Conservation (phyloP, 2,329 filamentous ascomycete genomes). For the Colletotrichum tropicicola region DNA sequence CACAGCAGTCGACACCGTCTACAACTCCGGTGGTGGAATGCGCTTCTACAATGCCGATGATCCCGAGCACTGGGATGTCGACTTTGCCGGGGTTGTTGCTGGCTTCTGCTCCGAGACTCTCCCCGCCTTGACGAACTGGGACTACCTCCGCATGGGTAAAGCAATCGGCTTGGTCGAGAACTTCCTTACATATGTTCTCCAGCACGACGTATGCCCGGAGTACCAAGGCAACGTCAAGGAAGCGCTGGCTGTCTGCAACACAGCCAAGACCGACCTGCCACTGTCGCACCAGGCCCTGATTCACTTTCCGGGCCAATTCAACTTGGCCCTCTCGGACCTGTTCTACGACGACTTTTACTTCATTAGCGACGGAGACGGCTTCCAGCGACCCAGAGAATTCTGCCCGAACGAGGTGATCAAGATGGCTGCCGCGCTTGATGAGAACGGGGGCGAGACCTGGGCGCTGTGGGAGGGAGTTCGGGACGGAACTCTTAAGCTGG, state of each 20-base stretch:
- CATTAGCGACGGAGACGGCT: slow-evolving; percentile 35
- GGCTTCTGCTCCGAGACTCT: slow-evolving; percentile 76
- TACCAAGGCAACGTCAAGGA: slow-evolving; percentile 72
- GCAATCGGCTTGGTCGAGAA: slow-evolving; percentile 78
- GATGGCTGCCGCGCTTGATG: slow-evolving; percentile 47
- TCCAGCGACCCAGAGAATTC: slow-evolving; percentile 46
- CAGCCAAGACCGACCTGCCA: slow-evolving; percentile 73
- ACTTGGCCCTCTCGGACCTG: slow-evolving; percentile 75
- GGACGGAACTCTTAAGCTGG: slow-evolving; percentile 42
- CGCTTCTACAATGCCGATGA: slow-evolving; percentile 61
- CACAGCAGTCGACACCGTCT: slow-evolving; percentile 69
- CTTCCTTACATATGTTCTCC: slow-evolving; percentile 87
- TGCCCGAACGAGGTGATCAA: slow-evolving; percentile 53
- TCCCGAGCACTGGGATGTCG: slow-evolving; percentile 74
- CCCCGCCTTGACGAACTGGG: slow-evolving; percentile 61
- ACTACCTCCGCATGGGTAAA: slow-evolving; percentile 61
- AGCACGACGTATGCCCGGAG: slow-evolving; percentile 88
- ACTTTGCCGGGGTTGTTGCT: slow-evolving; percentile 80
- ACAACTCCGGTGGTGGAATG: slow-evolving; percentile 51
- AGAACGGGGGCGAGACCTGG: no score
- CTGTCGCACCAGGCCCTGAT: slow-evolving; percentile 60
- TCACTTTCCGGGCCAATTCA: slow-evolving; percentile 80
- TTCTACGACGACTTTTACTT: slow-evolving; percentile 58
- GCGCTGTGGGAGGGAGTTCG: no score
- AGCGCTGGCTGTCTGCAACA: slow-evolving; percentile 73